Base-by-base conservation (phyloP, 108 stramenopile genomes). In the Mediolabrus comicus region DNA sequence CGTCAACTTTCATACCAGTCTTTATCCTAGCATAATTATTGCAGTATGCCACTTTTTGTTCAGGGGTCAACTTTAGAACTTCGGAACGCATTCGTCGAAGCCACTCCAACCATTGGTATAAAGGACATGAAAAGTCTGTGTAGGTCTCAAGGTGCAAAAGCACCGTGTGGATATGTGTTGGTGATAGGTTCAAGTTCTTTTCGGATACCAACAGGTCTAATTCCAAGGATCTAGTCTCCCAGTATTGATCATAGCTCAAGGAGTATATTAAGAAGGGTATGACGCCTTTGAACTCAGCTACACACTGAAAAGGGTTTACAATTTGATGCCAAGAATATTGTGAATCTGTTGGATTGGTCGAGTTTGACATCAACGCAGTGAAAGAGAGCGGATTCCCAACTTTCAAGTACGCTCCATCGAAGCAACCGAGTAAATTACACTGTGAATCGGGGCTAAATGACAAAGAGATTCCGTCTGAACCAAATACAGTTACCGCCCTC, bases 111-210 rank as follows among this genome's bases (percentile, higher is more conserved):
- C 78, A 79, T 51, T 79, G 73, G n/a, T 49, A 36, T 28, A 61
- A 49, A 11, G 78, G 49, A 55, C 59, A 68, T 30, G 33, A 66
- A 17, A 68, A n/a, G 30, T 79, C 78, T 7, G 56, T 69, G 19
- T 43, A 79, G 31, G 74, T 73, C 30, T 79, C 78, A n/a, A 79
- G 26, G 54, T 79, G 78, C 26, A 74, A 32, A 25, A 79, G 49
- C 30, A 66, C 36, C 7, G 78, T 79, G 31, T 79, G 71, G 17
- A 79, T 56, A 22, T 74, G 60, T 11, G 29, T 46, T 6, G 70
- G 71, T 19, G 59, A 55, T 46, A 79, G 55, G 27, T 34, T 34
- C 17, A 69, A 14, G 22, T 33, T 25, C 27, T 62, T 27, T 46
- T 74, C 49, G 12, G 78, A 51, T 34, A 67, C 29, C 26, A 64